Base-by-base conservation (phyloP, 345 rosid genomes). In the Microthlaspi erraticum region DNA sequence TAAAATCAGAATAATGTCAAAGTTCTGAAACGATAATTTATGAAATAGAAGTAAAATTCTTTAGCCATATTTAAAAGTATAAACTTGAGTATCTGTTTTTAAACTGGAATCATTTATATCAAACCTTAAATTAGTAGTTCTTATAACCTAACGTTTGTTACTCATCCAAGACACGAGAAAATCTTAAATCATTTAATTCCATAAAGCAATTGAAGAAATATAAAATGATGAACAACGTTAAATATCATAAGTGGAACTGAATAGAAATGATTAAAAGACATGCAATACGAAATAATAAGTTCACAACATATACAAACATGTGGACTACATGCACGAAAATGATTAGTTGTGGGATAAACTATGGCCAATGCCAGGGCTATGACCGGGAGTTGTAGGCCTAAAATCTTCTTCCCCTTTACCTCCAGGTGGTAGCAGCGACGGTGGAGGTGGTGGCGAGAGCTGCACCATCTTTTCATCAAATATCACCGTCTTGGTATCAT, bases 321-420 rank as follows among this genome's bases (percentile, higher is more conserved):
- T 62, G 69, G 32, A 63, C n/a, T n/a, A n/a, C 63, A 6, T 44
- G 14, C 70, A 57, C 37, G 60, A 66, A 59, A 60, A 59, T 43
- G 43, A 60, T 44, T 53, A 74, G 39, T 52, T 26, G 31, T 67
- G 55, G 31, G 72, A 9, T 51, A 68, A 51, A 52, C 73, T 67
- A 67, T 86, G 87, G 2, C 91, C 91, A 42, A 82, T 82, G 36
- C 91, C 85, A 32, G 91, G 88, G 74, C 88, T 86, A 52, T 84
- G 85, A 16, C 91, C 91, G 8, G 91, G 86, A 26, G 81, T 52
- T 37, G 91, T 86, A 11, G 91, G 88, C 66, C 87, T 86, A 75
- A 84, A 86, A 72, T 83, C 86, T 7, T 83, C 83, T 5, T 36
- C 64, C 12, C 64, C 64, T 54, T 74, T 74, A 2, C 72, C 69